These are phyloP conservation scores for Cornus kousa DNA, from an alignment of 148 eudicot species.

Conservation along the genomic window DNA sequence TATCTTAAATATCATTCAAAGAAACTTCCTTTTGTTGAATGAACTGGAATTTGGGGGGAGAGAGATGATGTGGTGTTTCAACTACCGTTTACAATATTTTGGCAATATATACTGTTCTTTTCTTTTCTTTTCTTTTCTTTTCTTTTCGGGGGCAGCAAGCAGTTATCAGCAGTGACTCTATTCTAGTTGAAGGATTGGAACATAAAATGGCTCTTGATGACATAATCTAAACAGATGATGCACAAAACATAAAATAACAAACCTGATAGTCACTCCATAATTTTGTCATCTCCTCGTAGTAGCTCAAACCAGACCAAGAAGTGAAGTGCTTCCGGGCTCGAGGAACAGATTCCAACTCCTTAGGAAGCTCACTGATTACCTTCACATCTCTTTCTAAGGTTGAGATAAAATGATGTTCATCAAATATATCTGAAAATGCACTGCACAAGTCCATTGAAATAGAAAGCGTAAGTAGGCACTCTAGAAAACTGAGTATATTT, in stretches of 20 bases:
- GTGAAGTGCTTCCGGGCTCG: constrained; percentile 92
- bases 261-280: constrained; percentile 83
- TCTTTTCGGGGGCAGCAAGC: neutral
- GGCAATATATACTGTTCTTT: neutral
- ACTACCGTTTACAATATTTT: neutral
- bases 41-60: too few relatives aligned
- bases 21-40: too few relatives aligned
- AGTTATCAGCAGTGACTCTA: neutral
- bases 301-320: constrained; percentile 76
- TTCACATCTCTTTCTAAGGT: constrained; percentile 66
- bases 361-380: constrained; percentile 76
- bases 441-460: constrained; percentile 39
- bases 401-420: constrained; percentile 64
- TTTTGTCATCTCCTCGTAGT: constrained; percentile 73
- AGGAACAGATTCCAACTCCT: constrained; percentile 64
- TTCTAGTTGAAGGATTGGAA: neutral
- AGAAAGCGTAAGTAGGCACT: constrained; percentile 5
- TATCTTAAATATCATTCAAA: too few relatives aligned
- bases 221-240: neutral
- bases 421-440: constrained; percentile 76
- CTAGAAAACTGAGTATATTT: neutral
- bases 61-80: too few relatives aligned
- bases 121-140: too few relatives aligned
- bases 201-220: neutral
- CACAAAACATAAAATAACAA: constrained; percentile 3